Evolutionary conservation across 2,329 filamentous ascomycete species (phyloP).

Genomic region (Trichoderma sp.): DNA sequence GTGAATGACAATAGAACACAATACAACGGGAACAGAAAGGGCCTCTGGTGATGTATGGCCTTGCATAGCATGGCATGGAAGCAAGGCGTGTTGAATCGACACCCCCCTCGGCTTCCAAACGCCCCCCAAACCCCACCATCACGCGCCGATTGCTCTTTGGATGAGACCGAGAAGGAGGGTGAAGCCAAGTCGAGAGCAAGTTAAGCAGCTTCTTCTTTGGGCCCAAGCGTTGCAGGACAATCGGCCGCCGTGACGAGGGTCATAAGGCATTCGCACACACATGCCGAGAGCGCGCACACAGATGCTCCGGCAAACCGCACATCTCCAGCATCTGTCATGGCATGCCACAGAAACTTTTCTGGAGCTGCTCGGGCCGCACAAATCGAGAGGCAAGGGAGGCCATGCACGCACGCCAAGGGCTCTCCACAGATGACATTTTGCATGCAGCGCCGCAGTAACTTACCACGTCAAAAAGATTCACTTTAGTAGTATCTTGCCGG

Average conservation of each 20-base stretch:
- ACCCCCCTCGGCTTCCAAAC: slow-evolving; percentile 6
- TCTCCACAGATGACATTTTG: slow-evolving; percentile 8
- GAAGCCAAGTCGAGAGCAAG: slow-evolving; percentile 13
- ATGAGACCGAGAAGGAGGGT: slow-evolving; percentile 20
- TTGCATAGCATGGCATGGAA: not conserved
- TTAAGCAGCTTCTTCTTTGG: slow-evolving; percentile 20
- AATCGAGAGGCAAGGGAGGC: slow-evolving; percentile 2
- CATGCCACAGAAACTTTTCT: slow-evolving; percentile 9
- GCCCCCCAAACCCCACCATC: slow-evolving; percentile 18
- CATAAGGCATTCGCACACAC: slow-evolving; percentile 17
- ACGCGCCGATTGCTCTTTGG: slow-evolving; percentile 20
- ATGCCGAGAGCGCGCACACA: slow-evolving; percentile 6
- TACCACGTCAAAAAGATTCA: slow-evolving; percentile 17
- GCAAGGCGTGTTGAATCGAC: slow-evolving; percentile 9
- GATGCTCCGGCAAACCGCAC: slow-evolving; percentile 5
- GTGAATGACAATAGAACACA: slow-evolving; percentile 14
- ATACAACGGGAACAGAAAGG: not conserved
- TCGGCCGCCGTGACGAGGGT: slow-evolving; percentile 17
- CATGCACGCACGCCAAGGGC: not conserved
- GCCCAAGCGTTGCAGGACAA: slow-evolving; percentile 12
- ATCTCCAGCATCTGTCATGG: not conserved
- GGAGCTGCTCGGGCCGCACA: slow-evolving; percentile 5
- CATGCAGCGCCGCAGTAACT: slow-evolving; percentile 20
- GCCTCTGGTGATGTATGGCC: not conserved
- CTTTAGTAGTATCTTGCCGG: not conserved